These are phyloP conservation scores for Daldinia vernicosa DNA, from an alignment of 495 filamentous ascomycete species.

Conservation along the genomic window DNA sequence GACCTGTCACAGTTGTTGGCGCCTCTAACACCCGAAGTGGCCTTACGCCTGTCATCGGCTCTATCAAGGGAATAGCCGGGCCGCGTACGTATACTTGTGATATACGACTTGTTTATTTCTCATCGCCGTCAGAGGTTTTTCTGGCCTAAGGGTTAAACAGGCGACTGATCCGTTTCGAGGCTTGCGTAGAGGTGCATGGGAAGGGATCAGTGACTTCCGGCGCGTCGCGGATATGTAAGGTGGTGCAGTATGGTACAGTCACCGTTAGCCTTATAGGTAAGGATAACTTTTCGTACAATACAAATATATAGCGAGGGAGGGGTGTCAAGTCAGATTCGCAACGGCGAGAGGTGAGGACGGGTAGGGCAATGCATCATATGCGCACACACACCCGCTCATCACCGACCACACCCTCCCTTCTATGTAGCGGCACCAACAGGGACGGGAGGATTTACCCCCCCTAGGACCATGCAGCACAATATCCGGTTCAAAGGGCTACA, in stretches of 20 bases:
- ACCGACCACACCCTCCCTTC: conserved; percentile 35
- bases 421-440: conserved; percentile 30
- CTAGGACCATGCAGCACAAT: conserved; percentile 28
- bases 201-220: conserved; percentile 38
- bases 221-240: conserved; percentile 45
- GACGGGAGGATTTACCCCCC: conserved; percentile 32
- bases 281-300: conserved; percentile 37
- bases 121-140: conserved; percentile 14
- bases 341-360: conserved; percentile 41
- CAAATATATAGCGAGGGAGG: conserved; percentile 40
- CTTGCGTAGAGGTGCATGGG: conserved; percentile 26
- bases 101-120: conserved; percentile 23
- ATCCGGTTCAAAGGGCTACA: conserved; percentile 26
- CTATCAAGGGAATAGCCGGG: conserved; percentile 14
- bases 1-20: conserved; percentile 17
- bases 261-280: conserved; percentile 46
- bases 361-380: conserved; percentile 39
- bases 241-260: conserved; percentile 36
- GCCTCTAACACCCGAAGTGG: conserved; percentile 28
- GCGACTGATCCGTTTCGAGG: conserved; percentile 26
- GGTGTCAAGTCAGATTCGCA: conserved; percentile 28
- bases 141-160: conserved; percentile 17
- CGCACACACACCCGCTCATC: conserved; percentile 38
- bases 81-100: conserved; percentile 4
- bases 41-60: conserved; percentile 35